Evolutionary conservation across 768 basidiomycete species (phyloP).

Genomic region (Tulasnella sp.): DNA sequence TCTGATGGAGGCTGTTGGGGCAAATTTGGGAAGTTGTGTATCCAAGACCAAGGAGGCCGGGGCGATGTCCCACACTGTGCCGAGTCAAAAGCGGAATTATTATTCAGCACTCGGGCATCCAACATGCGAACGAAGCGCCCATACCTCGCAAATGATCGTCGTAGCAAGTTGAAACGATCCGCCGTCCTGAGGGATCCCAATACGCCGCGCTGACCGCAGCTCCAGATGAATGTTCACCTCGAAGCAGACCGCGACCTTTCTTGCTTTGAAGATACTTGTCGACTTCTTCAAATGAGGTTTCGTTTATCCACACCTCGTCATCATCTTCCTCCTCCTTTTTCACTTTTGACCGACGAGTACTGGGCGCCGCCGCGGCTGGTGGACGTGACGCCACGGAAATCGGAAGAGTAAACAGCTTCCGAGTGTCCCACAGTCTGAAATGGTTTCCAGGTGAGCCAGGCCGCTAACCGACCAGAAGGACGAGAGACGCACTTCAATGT

Average conservation of each 20-base stretch:
- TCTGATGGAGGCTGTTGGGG: conserved; percentile 56
- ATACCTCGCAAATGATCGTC: conserved; percentile 70
- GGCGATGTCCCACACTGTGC: conserved; percentile 70
- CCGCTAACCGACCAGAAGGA: neutral
- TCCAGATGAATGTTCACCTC: conserved; percentile 63
- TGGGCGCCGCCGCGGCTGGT: conserved; percentile 31
- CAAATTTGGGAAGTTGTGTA: conserved; percentile 52
- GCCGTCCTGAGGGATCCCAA: conserved; percentile 77
- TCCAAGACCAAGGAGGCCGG: conserved; percentile 45
- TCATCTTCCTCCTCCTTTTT: conserved; percentile 25
- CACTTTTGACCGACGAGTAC: conserved; percentile 32
- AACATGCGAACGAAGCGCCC: conserved; percentile 33
- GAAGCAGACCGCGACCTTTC: conserved; percentile 52
- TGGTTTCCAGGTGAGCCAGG: neutral
- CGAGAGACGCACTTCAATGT: conserved; percentile 53
- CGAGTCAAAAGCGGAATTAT: neutral
- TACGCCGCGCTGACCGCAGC: conserved; percentile 80
- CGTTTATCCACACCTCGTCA: conserved; percentile 2
- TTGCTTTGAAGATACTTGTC: conserved; percentile 47
- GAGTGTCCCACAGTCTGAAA: conserved; percentile 71
- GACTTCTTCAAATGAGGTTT: conserved; percentile 28
- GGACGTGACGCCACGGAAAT: conserved; percentile 32
- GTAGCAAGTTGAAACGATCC: conserved; percentile 79
- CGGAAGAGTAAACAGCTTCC: conserved; percentile 54
- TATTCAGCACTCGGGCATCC: neutral